Base-by-base conservation (phyloP, 768 basidiomycete genomes). In the Boletus pseudo-olivaceus region DNA sequence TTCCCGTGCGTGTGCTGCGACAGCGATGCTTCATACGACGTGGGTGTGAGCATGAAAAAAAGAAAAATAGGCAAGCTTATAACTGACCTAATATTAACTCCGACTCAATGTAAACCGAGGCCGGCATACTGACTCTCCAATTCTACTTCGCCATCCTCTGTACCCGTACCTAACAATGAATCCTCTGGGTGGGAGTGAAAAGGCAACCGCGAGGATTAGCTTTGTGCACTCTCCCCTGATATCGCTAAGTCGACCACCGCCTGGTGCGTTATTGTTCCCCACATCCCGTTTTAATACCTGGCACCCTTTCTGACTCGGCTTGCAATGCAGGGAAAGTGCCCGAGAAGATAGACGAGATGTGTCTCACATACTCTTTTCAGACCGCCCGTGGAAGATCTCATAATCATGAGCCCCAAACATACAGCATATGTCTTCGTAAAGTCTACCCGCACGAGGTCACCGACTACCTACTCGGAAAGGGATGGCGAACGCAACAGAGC, bases 1-100 rank as follows among this genome's bases (percentile, higher is more conserved):
- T 79, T 76, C 76, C 81, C 78, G 88, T 88, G 70, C 76, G 88
- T 79, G 72, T 80, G 82, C 88, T 90, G 88, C 83, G 88, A 90
- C 72, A 73, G 83, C 88, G 87, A 83, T 88, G 82, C 87, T 88
- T 88, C 82, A 71, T 73, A 77, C 85, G 81, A 80, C 83, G 78
- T 65, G 63, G 67, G 26, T 57, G 49, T 33, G 4, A 8, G 14
- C 51, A 53, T 23, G 59, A 55, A 59, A 61, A 60, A 47, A 55
- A 38, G 56, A 57, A 70, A 68, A 72, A 67, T 52, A 59, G 52
- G 48, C 3, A 37, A 42, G 30, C 4, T 38, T 47, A 54, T 60
- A 45, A 39, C 23, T 19, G 34, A 34, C 41, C 19, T 30, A 45
- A 64, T 63, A 49, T 30, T 4, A 61, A 30, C 60, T 67, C 66